Evolutionary conservation across 2,329 filamentous ascomycete genomes (phyloP), one percentile per base, ranked within the genome.

Genomic region (Colletotrichum lindemuthianum): DNA sequence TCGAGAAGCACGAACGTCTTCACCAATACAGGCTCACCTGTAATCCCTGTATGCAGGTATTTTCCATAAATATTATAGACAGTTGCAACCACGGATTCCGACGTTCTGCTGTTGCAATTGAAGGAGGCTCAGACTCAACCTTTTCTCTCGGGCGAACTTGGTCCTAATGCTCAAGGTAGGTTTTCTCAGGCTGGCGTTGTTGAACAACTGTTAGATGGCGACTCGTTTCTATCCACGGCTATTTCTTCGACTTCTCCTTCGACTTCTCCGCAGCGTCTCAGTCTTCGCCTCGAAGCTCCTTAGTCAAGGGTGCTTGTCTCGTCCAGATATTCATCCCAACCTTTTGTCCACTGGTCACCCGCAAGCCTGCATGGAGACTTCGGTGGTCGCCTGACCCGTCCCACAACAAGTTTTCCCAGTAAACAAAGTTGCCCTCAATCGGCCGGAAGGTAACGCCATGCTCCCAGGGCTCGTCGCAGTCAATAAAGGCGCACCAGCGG

Each of bases 301-400:
- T 72, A 15, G 74, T 71, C 34, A 82, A 63, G 1, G 74, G 72
- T 37, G 74, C 78, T 70, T 83, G 76, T 44, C 81, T 73, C 41
- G 82, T 84, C 81, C 81, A 84, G 40, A 84, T 83, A 61, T 84
- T 84, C 80, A 84, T 82, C 10, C 82, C 82, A 59, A 83, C 77
- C 72, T 84, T 84, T 43, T 75, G 75, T 7, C 82, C 82, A 37
- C 71, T 74, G 6, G 77, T 77, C 3, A 84, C 79, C 1, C 81
- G 80, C 66, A 84, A 60, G 2, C 81, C 81, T 0, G 81, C 81
- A 69, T 84, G 82, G 65, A 83, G 65, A 37, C 77, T 82, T 43
- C 79, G 74, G 64, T 76, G 72, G 58, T 83, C 80, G 1, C 82
- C 81, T 0, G 68, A 71, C 10, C 78, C 77, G 16, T 78, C 75